phyloP scores from a whole-genome alignment of 2,329 filamentous ascomycete genomes.

The Fusarium lateritium region DNA sequence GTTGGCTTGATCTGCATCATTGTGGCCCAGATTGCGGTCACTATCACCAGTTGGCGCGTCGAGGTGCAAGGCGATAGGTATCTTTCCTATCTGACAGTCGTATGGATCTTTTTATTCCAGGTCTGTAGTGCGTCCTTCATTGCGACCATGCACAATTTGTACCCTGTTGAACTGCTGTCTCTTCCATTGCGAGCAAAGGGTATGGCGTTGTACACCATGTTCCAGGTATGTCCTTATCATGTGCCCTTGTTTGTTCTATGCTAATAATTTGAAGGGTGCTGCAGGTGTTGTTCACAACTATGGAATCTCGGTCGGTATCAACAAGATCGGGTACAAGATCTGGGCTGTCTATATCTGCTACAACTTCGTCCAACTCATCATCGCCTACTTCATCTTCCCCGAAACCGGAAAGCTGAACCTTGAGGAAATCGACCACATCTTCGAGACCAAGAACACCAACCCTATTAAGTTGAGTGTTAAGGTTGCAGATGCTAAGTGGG shows the following conservation, averaged over 20 bases:
- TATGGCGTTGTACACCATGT: conserved; percentile 46
- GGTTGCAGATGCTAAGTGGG: conserved; percentile 35
- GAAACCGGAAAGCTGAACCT: conserved; percentile 44
- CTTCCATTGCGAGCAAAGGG: conserved; percentile 43
- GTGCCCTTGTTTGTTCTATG: fast-evolving
- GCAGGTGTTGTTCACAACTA: conserved; percentile 44
- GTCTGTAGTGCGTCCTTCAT: conserved; percentile 46
- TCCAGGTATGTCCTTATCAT: conserved; percentile 9
- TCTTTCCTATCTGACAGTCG: conserved; percentile 29
- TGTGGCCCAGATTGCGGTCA: conserved; percentile 38
- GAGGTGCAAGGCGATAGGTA: conserved; percentile 8
- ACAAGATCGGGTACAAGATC: conserved; percentile 42
- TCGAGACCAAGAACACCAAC: conserved; percentile 38
- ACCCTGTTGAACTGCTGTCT: conserved; percentile 44
- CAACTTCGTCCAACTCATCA: conserved; percentile 35
- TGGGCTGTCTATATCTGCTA: conserved; percentile 45
- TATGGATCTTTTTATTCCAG: conserved; percentile 45
- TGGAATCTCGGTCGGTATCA: conserved; percentile 42
- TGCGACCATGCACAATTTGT: conserved; percentile 47
- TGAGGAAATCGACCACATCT: conserved; percentile 46
- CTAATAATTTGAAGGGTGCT: conserved; percentile 17
- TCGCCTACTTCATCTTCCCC: conserved; percentile 43
- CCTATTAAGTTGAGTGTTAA: conserved; percentile 31
- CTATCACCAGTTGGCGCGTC: conserved; percentile 44
- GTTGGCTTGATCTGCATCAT: conserved; percentile 39